Evolutionary conservation across 2,329 filamentous ascomycete species (phyloP).

Genomic region (Paracoccidioides brasiliensis): DNA sequence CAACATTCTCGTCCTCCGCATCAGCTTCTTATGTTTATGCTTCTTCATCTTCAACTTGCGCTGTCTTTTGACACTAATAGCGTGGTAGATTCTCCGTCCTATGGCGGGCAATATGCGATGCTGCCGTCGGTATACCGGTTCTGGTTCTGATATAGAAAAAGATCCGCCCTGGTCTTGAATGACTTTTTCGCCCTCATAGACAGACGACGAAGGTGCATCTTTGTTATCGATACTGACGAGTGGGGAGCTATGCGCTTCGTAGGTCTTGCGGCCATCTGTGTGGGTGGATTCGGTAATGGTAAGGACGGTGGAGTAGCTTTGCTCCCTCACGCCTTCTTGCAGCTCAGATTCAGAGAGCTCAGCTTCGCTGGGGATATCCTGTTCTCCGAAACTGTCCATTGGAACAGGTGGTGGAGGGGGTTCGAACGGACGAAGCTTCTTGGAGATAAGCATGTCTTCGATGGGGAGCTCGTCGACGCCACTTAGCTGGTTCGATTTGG

Average conservation of each 20-base stretch:
- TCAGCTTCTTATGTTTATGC: conserved; percentile 99
- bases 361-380: conserved; percentile 18
- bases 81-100: conserved; percentile 54
- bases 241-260: conserved; percentile 39
- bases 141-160: conserved; percentile 6
- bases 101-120: conserved; percentile 49
- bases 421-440: conserved; percentile 64
- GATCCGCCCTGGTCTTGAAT: neutral
- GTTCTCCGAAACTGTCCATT: conserved; percentile 26
- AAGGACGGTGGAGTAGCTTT: conserved; percentile 37
- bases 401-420: conserved; percentile 70
- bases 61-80: conserved; percentile 85
- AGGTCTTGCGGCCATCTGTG: conserved; percentile 38
- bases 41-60: conserved; percentile 99
- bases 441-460: conserved; percentile 51
- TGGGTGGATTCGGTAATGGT: conserved; percentile 41
- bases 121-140: conserved; percentile 51
- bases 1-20: conserved; percentile 79
- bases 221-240: conserved; percentile 32
- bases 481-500: conserved; percentile 21
- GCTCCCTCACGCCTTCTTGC: conserved; percentile 20
- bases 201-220: conserved; percentile 24
- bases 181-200: conserved; percentile 12
- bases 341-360: conserved; percentile 17
- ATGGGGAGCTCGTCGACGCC: conserved; percentile 37